A percentile compares a stretch with the other conserved stretches of the same genome.
Evolutionary conservation across 441 rosid genomes (phyloP).

Genomic region (Capsella rubella): DNA sequence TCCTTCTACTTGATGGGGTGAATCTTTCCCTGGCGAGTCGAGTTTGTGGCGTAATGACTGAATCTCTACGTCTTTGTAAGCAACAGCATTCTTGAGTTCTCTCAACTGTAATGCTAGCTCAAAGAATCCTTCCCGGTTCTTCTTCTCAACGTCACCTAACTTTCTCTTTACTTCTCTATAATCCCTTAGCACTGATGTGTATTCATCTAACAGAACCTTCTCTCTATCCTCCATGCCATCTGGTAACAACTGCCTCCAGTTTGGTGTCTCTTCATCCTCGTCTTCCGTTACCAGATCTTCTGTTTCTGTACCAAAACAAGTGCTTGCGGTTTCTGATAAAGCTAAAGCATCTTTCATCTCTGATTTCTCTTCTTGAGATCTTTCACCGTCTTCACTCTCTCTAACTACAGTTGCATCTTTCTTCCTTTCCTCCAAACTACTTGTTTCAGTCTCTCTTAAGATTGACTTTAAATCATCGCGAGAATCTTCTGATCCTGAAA

Average conservation of each 20-base stretch:
- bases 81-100: conserved; percentile 66
- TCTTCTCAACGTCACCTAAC: conserved; percentile 78
- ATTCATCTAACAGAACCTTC: conserved; percentile 70
- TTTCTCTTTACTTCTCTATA: conserved; percentile 75
- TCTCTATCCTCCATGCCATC: conserved; percentile 75
- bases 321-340: conserved; percentile 47
- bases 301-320: conserved; percentile 46
- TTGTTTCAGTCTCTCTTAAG: conserved; percentile 28
- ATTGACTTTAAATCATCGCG: conserved; percentile 26
- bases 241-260: conserved; percentile 64
- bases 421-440: conserved; percentile 33
- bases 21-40: conserved; percentile 30
- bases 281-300: conserved; percentile 53
- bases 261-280: conserved; percentile 55
- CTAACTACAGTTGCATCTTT: conserved; percentile 25
- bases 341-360: conserved; percentile 50
- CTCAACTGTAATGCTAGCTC: conserved; percentile 84
- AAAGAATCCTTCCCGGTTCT: conserved; percentile 74
- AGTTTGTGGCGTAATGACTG: conserved; percentile 51
- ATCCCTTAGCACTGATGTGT: conserved; percentile 59
- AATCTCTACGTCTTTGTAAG: conserved; percentile 71
- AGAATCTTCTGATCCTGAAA: conserved; percentile 43
- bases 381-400: conserved; percentile 40
- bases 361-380: conserved; percentile 47
- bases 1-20: conserved; percentile 43